Evolutionary conservation across 805 yeast species (phyloP), one percentile per base, ranked within the genome.

Genomic region (Hanseniaspora lachancei): DNA sequence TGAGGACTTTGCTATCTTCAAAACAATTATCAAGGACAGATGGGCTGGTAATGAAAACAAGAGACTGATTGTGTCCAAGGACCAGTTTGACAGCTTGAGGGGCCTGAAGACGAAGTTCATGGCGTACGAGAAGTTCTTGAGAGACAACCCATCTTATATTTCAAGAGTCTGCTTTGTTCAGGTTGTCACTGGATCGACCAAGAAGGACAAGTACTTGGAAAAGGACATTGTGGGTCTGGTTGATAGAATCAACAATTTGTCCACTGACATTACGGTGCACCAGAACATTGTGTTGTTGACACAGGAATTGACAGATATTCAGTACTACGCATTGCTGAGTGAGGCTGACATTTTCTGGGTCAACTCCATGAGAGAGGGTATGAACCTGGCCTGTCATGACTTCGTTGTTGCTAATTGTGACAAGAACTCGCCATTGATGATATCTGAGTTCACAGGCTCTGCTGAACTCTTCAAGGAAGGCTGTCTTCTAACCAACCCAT

Each of bases 381-480:
- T 93, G 89, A 93, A 93, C 63, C 74, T 93, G 64, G 89, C 97
- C 0, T 91, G 96, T 62, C 98, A 93, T 65, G 98, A 93, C 67
- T 93, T 84, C 66, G 77, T 89, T 43, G 83, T 82, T 55, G 86
- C 95, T 27, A 78, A 93, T 0, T 70, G 74, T 23, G 79, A 77
- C 43, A 78, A 79, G 58, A 81, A 84, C 60, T 84, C 96, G 0
- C 96, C 96, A 1, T 74, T 91, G 59, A 77, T 93, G 47, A 69
- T 93, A 55, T 86, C 95, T 40, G 98, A 93, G 68, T 93, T 93
- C 63, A 89, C 96, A 0, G 98, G 98, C 1, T 86, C 96, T 12
- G 95, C 97, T 0, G 76, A 84, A 5, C 79, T 91, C 6, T 72
- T 93, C 55, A 74, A 74, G 15, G 70, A 78, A 27, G 89, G 95